phyloP scores from a whole-genome alignment of 495 filamentous ascomycete species.

The Penicillium subrubescens region DNA sequence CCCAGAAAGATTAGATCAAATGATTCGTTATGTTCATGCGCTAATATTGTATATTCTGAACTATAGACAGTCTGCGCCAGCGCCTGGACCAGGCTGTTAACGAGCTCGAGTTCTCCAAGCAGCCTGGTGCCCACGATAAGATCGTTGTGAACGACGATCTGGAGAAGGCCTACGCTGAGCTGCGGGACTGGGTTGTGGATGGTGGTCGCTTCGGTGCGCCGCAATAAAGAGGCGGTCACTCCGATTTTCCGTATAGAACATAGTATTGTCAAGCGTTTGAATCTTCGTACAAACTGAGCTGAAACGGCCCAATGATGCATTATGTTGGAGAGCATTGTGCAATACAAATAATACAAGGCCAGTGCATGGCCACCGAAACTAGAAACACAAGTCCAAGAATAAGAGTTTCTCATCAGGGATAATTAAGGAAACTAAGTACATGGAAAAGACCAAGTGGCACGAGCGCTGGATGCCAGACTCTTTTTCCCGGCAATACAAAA shows the following conservation, averaged over 20 bases:
- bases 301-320: neutral
- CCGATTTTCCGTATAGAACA: neutral
- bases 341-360: neutral
- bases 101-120: constrained; percentile 80
- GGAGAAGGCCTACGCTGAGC: constrained; percentile 77
- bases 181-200: constrained; percentile 67
- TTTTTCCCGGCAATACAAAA: constrained; percentile 34
- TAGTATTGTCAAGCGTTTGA: constrained; percentile 1
- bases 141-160: constrained; percentile 89
- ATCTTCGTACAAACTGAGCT: neutral
- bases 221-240: constrained; percentile 17
- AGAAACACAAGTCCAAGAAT: constrained; percentile 12
- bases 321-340: neutral
- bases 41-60: neutral
- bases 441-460: constrained; percentile 35
- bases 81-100: constrained; percentile 74
- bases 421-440: constrained; percentile 50
- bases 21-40: neutral
- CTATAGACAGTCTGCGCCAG: constrained; percentile 59
- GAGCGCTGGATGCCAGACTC: constrained; percentile 37
- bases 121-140: constrained; percentile 75
- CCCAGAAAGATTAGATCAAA: neutral
- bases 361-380: neutral
- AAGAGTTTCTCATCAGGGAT: constrained; percentile 31
- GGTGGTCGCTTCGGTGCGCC: constrained; percentile 43